phyloP scores from a whole-genome alignment of 129 eudicot genomes.

The Chrysanthemum seticuspe region DNA sequence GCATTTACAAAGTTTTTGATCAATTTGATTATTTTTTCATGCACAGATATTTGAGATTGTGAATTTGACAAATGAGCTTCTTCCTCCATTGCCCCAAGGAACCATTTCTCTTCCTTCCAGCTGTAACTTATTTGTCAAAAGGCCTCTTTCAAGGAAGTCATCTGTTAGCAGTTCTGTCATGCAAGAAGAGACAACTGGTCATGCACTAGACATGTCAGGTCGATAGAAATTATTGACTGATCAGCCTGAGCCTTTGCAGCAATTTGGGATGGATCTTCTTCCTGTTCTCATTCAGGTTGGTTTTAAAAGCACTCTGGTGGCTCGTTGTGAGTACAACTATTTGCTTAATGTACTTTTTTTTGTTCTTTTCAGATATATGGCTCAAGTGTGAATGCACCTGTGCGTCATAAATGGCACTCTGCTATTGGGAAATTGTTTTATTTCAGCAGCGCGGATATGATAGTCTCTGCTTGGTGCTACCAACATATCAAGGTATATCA shows the following conservation, averaged over 20 bases:
- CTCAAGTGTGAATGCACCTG: constrained; percentile 87
- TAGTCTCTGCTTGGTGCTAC: constrained; percentile 55
- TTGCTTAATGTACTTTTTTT: not conserved
- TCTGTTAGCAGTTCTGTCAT: constrained; percentile 47
- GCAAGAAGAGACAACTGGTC: constrained; percentile 51
- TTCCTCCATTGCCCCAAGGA: constrained; percentile 89
- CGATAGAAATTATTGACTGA: constrained; percentile 59
- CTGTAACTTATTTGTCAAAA: constrained; percentile 48
- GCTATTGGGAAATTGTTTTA: constrained; percentile 83
- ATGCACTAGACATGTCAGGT: constrained; percentile 37
- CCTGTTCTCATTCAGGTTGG: constrained; percentile 86
- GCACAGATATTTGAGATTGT: constrained; percentile 79
- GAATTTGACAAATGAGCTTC: constrained; percentile 91
- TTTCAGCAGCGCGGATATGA: constrained; percentile 76
- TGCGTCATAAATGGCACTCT: constrained; percentile 84
- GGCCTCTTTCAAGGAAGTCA: constrained; percentile 50
- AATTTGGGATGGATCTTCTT: constrained; percentile 81
- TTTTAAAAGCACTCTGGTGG: not conserved
- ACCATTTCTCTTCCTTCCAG: constrained; percentile 69
- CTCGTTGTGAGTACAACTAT: constrained; percentile 2
- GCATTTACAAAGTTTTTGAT: not conserved
- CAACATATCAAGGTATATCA: constrained; percentile 73
- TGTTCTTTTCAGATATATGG: constrained; percentile 62
- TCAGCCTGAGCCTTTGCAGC: constrained; percentile 82
- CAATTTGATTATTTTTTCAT: not conserved